Base-by-base conservation (phyloP, 2,329 filamentous ascomycete species). In the Penicillium thymicola region DNA sequence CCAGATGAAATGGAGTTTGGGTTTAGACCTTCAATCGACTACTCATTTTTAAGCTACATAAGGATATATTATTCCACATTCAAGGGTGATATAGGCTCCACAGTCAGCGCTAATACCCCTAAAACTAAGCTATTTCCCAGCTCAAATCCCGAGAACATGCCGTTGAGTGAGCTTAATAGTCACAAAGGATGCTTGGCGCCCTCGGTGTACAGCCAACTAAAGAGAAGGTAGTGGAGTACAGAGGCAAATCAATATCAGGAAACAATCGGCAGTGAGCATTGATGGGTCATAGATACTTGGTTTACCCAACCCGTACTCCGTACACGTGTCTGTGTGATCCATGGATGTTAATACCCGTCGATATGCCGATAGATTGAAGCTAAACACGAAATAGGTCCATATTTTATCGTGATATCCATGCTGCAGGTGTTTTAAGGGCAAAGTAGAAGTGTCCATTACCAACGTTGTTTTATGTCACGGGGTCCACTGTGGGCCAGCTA, bases 81-180 rank as follows among this genome's bases (percentile, higher is more conserved):
- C 9, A 16, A 46, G 14, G 18, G n/a, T 25, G 41, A 57, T 57
- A 59, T 36, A 30, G 34, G 10, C 48, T 54, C 51, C 48, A 57
- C 56, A 21, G 40, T 52, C 54, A 45, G 51, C 53, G 41, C 53
- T 44, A 43, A 34, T 37, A 27, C 25, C 41, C 32, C 23, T 49
- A 42, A 32, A 30, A 21, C 52, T 57, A 52, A 23, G 37, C 40
- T 34, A 9, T 42, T 51, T 51, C 21, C 6, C 14, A 34, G 4
- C 28, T 25, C 16, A n/a, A 42, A 27, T 5, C 13, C 40, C 38
- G 28, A 18, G 14, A 16, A n/a, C 3, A 27, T 36, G 18, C 40
- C 30, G 25, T 25, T 23, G 5, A 44, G 14, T 27, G 28, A 43
- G 48, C 27, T 51, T 43, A 38, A 30, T 13, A 21, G 37, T 9